Base-by-base conservation (phyloP, 495 filamentous ascomycete genomes). In the Neurospora sp. region DNA sequence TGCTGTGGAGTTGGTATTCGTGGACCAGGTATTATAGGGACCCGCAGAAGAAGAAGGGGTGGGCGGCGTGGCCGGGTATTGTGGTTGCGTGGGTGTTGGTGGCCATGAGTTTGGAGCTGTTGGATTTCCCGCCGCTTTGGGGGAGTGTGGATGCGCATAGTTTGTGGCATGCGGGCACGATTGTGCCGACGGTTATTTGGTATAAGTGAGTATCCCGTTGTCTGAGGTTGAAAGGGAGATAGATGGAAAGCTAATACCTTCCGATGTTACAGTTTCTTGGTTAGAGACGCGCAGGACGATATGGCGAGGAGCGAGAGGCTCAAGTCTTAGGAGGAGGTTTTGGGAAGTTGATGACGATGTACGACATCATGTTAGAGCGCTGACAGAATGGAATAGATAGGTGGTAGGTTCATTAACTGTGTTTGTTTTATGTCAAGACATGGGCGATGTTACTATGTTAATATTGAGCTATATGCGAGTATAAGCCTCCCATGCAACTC, bases 91-190 rank as follows among this genome's bases (percentile, higher is more conserved):
- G 94, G 94, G 86, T 99, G 73, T 86, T 97, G 73, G 78, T 94
- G 80, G 94, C 93, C 10, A 99, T 99, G 96, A 94, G 95, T 79
- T 83, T 99, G 79, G 96, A 99, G 81, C 77, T 99, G 77, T 83
- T 98, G 73, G 96, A 99, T 82, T 99, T 99, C 79, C 89, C 96
- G 72, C 96, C 96, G 3, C 84, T 93, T 77, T 86, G 89, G 84
- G 92, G 92, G 16, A 89, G 90, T 77, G 79, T 99, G 46, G 96
- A 99, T 87, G 96, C 96, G 23, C 96, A 99, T 86, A 94, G 92
- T 76, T 82, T 99, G 73, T 99, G 96, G 96, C 96, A 99, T 88
- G 80, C 96, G 73, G 93, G 93, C 44, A 99, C 96, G 2, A 94
- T 99, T 69, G 87, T 88, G 70, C 96, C 96, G 39, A 92, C 94